Base-by-base conservation (phyloP, 2,329 filamentous ascomycete genomes). In the Davidsoniella neocaledoniae region DNA sequence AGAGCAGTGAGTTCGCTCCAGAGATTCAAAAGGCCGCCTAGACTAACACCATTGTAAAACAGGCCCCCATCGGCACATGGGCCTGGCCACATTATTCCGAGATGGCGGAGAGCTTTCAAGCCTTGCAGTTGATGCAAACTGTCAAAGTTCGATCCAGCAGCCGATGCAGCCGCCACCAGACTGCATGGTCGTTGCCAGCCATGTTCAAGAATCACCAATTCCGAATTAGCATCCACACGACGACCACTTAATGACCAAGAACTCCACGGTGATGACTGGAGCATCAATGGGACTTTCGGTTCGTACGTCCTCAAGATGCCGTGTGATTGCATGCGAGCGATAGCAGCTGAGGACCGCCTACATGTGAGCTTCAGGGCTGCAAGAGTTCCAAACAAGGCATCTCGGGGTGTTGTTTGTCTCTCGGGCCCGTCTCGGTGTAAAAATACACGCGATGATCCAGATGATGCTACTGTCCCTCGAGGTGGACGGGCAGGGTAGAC, bases 131-230 rank as follows among this genome's bases (percentile, higher is more conserved):
- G 39, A 42, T 43, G 44, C 14, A 47, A 26, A 25, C 50, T 38
- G 14, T 46, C 46, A 14, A 52, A 47, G 17, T 29, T 41, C 12
- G 39, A 45, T 16, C 50, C 46, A 7, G 25, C 40, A 16, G 45
- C 45, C 5, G 43, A 29, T 8, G 36, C 33, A 2, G 39, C 29
- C 6, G 50, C 50, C 16, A 52, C 23, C 14, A 47, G 38, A 33
- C 39, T 43, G 21, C 50, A 52, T 8, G 50, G 45, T 5, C 50
- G 39, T 33, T 52, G 50, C 50, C 50, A 52, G 16, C 50, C 50
- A n/a, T 52, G 50, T 26, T 52, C 45, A 6, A 52, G 40, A 26
- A 52, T 37, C 9, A 52, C 46, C 5, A 52, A 36, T 14, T 52
- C 50, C 17, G 14, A 10, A 10, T 17, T 12, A 5, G 44, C 50